These are phyloP conservation scores for Capsicum rhomboideum DNA, from an alignment of 257 asterid genomes.

Conservation along the genomic window DNA sequence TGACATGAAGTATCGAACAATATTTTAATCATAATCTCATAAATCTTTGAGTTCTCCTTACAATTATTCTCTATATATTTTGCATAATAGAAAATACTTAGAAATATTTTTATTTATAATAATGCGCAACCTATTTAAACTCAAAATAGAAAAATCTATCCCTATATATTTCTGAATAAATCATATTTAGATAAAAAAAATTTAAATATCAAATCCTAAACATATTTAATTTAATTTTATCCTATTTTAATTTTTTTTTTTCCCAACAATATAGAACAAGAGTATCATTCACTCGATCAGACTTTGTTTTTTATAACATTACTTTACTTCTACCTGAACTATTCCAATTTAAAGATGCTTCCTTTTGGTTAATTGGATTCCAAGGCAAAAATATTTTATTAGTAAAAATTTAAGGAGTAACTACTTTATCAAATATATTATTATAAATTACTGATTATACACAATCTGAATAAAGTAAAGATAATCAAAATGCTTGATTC, in stretches of 20 bases:
- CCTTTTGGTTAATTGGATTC: constrained; percentile 27
- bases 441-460: background rate
- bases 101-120: background rate
- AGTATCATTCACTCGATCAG: background rate
- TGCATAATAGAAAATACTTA: background rate
- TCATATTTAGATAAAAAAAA: background rate
- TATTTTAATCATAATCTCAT: no score
- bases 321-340: background rate
- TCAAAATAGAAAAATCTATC: background rate
- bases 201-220: background rate
- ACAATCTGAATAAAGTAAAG: constrained; percentile 13
- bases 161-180: background rate
- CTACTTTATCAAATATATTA: constrained; percentile 14
- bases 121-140: background rate
- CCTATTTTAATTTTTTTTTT: background rate
- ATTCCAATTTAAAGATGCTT: constrained; percentile 1
- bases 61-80: background rate
- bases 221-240: background rate
- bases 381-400: constrained; percentile 8
- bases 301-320: background rate
- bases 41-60: no score
- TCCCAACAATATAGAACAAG: background rate
- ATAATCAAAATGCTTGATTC: constrained; percentile 25
- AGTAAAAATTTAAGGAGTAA: background rate
- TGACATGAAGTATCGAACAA: background rate